Evolutionary conservation across 768 basidiomycete genomes (phyloP).

Genomic region (Boletus pseudo-olivaceus): DNA sequence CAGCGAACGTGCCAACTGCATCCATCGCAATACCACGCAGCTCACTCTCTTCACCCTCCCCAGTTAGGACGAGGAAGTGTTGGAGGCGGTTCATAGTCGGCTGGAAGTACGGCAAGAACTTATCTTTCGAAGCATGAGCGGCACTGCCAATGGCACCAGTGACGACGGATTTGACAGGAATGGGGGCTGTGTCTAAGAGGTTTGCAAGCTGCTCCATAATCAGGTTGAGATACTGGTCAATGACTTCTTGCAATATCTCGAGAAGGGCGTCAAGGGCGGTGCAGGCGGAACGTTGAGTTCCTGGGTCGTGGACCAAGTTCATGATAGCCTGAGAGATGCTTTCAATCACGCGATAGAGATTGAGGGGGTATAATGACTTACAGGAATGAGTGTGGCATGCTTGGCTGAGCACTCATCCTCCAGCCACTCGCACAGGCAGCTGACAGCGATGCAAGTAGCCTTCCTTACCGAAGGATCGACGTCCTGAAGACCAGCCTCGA

Average conservation of each 20-base stretch:
- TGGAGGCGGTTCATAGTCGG: constrained; percentile 85
- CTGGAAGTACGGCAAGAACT: constrained; percentile 92
- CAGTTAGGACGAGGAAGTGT: constrained; percentile 81
- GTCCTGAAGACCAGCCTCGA: constrained; percentile 86
- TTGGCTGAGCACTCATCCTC: constrained; percentile 87
- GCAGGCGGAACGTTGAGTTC: constrained; percentile 91
- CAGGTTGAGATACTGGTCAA: constrained; percentile 84
- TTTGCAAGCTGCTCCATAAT: constrained; percentile 93
- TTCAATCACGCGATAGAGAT: neutral
- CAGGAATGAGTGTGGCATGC: constrained; percentile 83
- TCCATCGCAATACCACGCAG: constrained; percentile 98
- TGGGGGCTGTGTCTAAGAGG: constrained; percentile 83
- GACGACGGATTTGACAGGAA: constrained; percentile 87
- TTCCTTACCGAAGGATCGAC: constrained; percentile 82
- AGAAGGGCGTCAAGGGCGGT: constrained; percentile 95
- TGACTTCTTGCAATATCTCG: constrained; percentile 88
- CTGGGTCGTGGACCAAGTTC: constrained; percentile 81
- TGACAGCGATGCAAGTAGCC: constrained; percentile 93
- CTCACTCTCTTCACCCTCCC: constrained; percentile 89
- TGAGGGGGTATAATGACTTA: constrained; percentile 33
- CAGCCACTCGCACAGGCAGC: constrained; percentile 96
- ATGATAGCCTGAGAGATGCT: constrained; percentile 68
- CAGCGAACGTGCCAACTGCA: constrained; percentile 97
- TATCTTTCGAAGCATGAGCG: constrained; percentile 89
- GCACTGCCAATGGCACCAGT: constrained; percentile 98